These are phyloP conservation scores for Groenewaldozyma tartarivorans DNA, from an alignment of 805 yeast genomes.

Conservation along the genomic window DNA sequence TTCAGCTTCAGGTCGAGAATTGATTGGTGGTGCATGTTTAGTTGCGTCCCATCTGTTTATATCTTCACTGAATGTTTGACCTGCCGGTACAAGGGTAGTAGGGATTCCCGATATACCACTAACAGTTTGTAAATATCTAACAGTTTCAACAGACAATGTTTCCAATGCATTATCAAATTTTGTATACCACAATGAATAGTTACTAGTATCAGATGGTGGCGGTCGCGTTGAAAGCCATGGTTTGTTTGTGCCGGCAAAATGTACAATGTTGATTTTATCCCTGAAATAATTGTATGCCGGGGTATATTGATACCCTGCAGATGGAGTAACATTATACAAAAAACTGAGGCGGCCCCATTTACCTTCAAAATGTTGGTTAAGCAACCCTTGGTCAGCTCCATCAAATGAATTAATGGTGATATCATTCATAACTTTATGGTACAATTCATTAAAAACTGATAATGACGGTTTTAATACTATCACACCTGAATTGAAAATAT, in stretches of 20 bases:
- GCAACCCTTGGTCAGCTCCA: conserved; percentile 88
- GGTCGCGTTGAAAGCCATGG: conserved; percentile 27
- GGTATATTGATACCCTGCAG: conserved; percentile 52
- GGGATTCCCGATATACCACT: neutral
- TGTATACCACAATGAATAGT: conserved; percentile 16
- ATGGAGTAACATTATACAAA: conserved; percentile 70
- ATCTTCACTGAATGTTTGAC: conserved; percentile 6
- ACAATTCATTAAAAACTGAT: conserved; percentile 34
- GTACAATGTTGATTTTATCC: conserved; percentile 31
- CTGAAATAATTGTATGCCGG: conserved; percentile 57
- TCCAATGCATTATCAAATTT: conserved; percentile 6
- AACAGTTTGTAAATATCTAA: too few species aligned
- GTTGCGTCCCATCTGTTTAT: conserved; percentile 22
- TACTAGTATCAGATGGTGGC: conserved; percentile 4
- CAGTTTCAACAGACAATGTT: neutral
- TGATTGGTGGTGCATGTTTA: conserved; percentile 19
- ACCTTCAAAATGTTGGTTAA: conserved; percentile 56
- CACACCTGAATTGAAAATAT: conserved; percentile 76
- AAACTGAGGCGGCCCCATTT: conserved; percentile 71
- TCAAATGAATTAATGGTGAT: conserved; percentile 44
- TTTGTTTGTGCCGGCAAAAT: conserved; percentile 30
- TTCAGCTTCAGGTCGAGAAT: conserved; percentile 19
- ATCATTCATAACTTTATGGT: conserved; percentile 3
- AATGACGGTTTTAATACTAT: conserved; percentile 48
- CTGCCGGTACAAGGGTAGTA: neutral